Base-by-base conservation (phyloP, 2,329 filamentous ascomycete genomes). In the Arthrobotrys conoides region DNA sequence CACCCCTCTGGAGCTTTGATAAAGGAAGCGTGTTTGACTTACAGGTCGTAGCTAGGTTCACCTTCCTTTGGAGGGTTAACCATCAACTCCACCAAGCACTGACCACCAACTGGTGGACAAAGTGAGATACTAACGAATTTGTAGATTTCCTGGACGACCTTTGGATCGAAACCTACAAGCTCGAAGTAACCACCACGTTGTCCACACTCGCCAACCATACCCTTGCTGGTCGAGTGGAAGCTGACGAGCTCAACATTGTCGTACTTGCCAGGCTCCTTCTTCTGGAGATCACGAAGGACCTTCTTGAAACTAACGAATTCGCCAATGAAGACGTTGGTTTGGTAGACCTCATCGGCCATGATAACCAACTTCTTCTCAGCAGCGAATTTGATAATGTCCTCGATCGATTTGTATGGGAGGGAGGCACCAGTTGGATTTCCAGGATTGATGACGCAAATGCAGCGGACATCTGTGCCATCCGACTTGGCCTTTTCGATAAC, bases 111-210 rank as follows among this genome's bases (percentile, higher is more conserved):
- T 27, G 96, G 95, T 64, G 96, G 92, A 86, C 96, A 99, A 81
- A 99, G 91, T 87, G 93, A 95, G 87, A 99, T 98, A 84, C 92
- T 96, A 83, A 98, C 92, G 84, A 97, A 97, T 87, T 99, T 99
- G 90, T 98, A 98, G 85, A 99, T 94, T 87, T 98, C 91, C 81
- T 91, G 93, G 83, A 93, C 91, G 81, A 99, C 96, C 83, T 92
- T 88, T 10, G 89, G 86, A 84, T 97, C 90, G 85, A 99, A 97
- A 82, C 93, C 93, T 76, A 94, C 90, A 72, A 99, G 90, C 88
- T 99, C 96, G 84, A 98, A 98, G 88, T 97, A 99, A 69, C 96
- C 96, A 82, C 95, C 96, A 80, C 96, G 93, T 87, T 99, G 96
- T 66, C 96, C 96, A 84, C 96, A 99, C 87, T 99, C 96, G 83